These are phyloP conservation scores for Guillardia theta DNA, from an alignment of 78 protist species.

Conservation along the genomic window DNA sequence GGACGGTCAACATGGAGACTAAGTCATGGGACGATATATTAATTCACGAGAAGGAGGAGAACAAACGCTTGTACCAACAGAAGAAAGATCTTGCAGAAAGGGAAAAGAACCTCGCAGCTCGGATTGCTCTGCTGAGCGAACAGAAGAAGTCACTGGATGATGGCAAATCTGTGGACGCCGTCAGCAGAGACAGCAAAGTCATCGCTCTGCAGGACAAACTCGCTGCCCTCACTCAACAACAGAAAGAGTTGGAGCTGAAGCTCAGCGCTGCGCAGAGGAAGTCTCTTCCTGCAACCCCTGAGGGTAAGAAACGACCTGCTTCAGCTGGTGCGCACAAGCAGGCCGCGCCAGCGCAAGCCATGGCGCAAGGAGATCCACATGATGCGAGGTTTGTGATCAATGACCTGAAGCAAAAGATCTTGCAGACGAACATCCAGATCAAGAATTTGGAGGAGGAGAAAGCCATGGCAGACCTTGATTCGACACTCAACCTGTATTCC, in stretches of 20 bases:
- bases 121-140: background rate
- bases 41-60: background rate
- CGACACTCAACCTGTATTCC: background rate
- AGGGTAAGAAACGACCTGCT: background rate
- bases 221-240: background rate
- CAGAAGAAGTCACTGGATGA: background rate
- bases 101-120: background rate
- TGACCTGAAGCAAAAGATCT: background rate
- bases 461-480: background rate
- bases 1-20: background rate
- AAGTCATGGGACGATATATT: background rate
- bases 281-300: background rate
- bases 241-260: background rate
- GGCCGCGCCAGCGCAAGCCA: background rate
- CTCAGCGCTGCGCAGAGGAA: background rate
- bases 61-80: background rate
- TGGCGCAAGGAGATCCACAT: background rate
- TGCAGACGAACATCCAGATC: background rate
- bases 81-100: background rate
- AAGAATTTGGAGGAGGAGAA: background rate
- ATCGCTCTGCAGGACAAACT: background rate
- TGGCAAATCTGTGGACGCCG: background rate
- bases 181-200: background rate
- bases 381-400: background rate
- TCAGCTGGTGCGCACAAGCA: background rate